Evolutionary conservation across 148 eudicot genomes (phyloP).

Genomic region (Dianthus caryophyllus): DNA sequence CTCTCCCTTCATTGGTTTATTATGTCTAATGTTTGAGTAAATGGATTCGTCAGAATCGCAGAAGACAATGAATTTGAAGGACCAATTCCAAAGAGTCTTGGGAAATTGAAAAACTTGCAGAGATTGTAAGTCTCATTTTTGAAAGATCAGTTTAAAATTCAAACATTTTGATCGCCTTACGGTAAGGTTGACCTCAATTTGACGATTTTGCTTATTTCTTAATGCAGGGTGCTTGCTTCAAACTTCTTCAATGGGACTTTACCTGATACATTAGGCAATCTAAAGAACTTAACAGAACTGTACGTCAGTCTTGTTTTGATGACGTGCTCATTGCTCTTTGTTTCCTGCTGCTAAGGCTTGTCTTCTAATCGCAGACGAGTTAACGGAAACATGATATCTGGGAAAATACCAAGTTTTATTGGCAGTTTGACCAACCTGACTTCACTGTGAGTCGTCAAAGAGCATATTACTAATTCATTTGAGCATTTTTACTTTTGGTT

Average conservation of each 20-base stretch:
- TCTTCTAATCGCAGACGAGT: constrained; percentile 2
- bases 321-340: background rate
- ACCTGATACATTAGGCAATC: constrained; percentile 48
- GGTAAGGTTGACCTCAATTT: background rate
- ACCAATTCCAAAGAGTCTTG: constrained; percentile 56
- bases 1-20: background rate
- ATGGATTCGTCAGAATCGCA: constrained; percentile 35
- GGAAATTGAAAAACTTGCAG: constrained; percentile 50
- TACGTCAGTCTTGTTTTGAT: constrained; percentile 32
- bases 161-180: background rate
- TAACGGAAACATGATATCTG: constrained; percentile 15
- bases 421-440: constrained; percentile 16
- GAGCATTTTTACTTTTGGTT: background rate
- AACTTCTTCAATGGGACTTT: constrained; percentile 67
- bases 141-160: background rate
- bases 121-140: constrained; percentile 47
- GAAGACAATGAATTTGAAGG: constrained; percentile 66
- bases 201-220: constrained; percentile 16
- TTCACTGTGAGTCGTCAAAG: constrained; percentile 1
- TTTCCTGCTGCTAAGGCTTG: background rate
- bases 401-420: constrained; percentile 18
- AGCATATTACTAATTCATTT: background rate
- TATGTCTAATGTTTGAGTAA: background rate
- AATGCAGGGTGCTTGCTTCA: constrained; percentile 62
- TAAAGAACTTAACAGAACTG: constrained; percentile 59